phyloP scores from a whole-genome alignment of 2,329 filamentous ascomycete genomes.

The Fusarium globosum region DNA sequence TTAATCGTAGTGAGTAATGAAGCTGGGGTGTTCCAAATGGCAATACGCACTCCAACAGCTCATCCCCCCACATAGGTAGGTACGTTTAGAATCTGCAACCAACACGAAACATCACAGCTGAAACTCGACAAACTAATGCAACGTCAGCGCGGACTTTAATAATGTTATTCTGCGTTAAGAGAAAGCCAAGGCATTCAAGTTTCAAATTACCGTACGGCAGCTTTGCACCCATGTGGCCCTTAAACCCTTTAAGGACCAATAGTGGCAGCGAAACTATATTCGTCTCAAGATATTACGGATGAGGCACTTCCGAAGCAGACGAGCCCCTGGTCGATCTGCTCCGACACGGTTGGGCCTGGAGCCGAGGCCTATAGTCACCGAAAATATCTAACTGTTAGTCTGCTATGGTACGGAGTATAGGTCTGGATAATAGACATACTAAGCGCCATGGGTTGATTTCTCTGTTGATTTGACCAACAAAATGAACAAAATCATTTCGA shows the following conservation, averaged over 20 bases:
- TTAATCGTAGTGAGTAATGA: not conserved
- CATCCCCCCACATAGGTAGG: not conserved
- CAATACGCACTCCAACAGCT: not conserved
- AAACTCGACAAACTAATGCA: constrained; percentile 1
- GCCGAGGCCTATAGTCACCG: constrained; percentile 19
- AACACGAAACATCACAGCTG: constrained; percentile 28
- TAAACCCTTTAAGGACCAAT: constrained; percentile 1
- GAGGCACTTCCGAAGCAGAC: constrained; percentile 38
- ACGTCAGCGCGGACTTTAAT: not conserved
- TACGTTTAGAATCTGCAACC: constrained; percentile 25
- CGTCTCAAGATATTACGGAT: constrained; percentile 37
- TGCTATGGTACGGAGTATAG: not conserved
- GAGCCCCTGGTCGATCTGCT: constrained; percentile 19
- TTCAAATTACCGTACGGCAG: constrained; percentile 6
- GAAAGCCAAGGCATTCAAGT: constrained; percentile 5
- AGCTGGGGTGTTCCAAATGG: constrained; percentile 3
- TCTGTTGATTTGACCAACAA: not conserved
- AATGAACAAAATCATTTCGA: not conserved
- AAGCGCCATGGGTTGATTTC: constrained; percentile 18
- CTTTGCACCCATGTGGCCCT: not conserved
- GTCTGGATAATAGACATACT: constrained; percentile 14
- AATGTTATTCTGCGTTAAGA: not conserved
- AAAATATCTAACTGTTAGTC: not conserved
- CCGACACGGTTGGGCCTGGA: constrained; percentile 22
- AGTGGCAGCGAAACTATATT: constrained; percentile 32